A percentile compares a stretch with the other conserved stretches of the same genome.
These are phyloP conservation scores for Gaertneriomyces sp. DNA, from an alignment of 192 early-diverging fungal genomes.

Conservation along the genomic window DNA sequence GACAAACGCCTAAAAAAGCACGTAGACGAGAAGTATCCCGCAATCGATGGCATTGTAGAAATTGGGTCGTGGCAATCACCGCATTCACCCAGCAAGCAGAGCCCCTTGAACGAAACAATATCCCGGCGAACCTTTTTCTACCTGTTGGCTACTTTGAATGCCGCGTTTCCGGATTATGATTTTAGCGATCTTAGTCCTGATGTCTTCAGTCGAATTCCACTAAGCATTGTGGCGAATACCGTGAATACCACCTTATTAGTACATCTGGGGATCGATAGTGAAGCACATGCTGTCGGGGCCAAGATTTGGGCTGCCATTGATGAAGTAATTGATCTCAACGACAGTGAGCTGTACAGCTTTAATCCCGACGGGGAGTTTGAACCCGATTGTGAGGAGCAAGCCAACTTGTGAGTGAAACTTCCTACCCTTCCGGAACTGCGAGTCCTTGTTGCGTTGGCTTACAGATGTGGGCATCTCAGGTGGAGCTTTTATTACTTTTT, in stretches of 20 bases:
- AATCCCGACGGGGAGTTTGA: slow-evolving; percentile 82
- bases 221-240: slow-evolving; percentile 70
- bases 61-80: slow-evolving; percentile 21
- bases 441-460: background rate
- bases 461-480: slow-evolving; percentile 36
- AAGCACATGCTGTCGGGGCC: slow-evolving; percentile 52
- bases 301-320: slow-evolving; percentile 88
- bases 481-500: slow-evolving; percentile 99
- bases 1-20: slow-evolving; percentile 91
- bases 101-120: slow-evolving; percentile 79
- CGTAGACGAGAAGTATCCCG: slow-evolving; percentile 78
- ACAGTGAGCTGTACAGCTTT: slow-evolving; percentile 90
- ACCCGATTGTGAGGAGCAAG: slow-evolving; percentile 83
- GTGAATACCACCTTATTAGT: slow-evolving; percentile 79
- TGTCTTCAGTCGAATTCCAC: slow-evolving; percentile 72
- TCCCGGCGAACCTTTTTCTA: slow-evolving; percentile 90
- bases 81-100: slow-evolving; percentile 74
- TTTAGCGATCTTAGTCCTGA: slow-evolving; percentile 85
- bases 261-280: slow-evolving; percentile 70
- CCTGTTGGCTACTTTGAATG: slow-evolving; percentile 91
- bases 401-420: slow-evolving; percentile 60
- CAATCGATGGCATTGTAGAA: slow-evolving; percentile 50
- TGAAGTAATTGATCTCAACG: slow-evolving; percentile 72
- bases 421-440: background rate
- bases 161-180: slow-evolving; percentile 95